Base-by-base conservation (phyloP, 257 asterid species). In the Solanum appendiculatum region DNA sequence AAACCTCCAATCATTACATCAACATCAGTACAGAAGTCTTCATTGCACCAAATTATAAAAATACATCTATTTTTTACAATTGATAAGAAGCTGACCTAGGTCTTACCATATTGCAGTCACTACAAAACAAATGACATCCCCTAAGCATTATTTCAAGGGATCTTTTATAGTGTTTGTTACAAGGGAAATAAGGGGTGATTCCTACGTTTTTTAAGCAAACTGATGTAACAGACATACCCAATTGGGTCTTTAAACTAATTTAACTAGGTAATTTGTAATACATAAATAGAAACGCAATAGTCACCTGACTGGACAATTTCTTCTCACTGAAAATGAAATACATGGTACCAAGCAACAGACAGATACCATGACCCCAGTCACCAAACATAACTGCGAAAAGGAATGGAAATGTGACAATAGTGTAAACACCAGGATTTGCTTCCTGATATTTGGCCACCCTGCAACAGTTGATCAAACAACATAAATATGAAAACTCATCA, bases 351-450 rank as follows among this genome's bases (percentile, higher is more conserved):
- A 94, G 94, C 87, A 97, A 92, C 90, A 97, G 93, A 94, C 99
- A 97, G 90, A 97, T 93, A 68, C 99, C 99, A 92, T 97, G 99
- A 75, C 99, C 99, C 98, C 99, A 97, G 92, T 97, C 99, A 85
- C 99, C 99, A 90, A 97, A 97, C 99, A 97, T 97, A 89, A 97
- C 98, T 1, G 99, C 99, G 48, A 97, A 97, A 89, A 97, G 99
- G 94, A 97, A 97, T 3, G 99, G 99, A 89, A 97, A 97, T 25
- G 99, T 97, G 88, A 95, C 98, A 78, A 97, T 97, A 80, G 99
- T 97, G 93, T 88, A 97, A 74, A 97, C 98, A 87, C 98, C 99
- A 85, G 99, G 99, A 92, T 97, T 97, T 86, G 98, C 99, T 94
- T 97, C 99, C 90, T 96, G 99, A 93, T 97, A 97, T 92, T 94